Evolutionary conservation across 176 grass and related monocot species (phyloP).

Genomic region (Themeda triandra): DNA sequence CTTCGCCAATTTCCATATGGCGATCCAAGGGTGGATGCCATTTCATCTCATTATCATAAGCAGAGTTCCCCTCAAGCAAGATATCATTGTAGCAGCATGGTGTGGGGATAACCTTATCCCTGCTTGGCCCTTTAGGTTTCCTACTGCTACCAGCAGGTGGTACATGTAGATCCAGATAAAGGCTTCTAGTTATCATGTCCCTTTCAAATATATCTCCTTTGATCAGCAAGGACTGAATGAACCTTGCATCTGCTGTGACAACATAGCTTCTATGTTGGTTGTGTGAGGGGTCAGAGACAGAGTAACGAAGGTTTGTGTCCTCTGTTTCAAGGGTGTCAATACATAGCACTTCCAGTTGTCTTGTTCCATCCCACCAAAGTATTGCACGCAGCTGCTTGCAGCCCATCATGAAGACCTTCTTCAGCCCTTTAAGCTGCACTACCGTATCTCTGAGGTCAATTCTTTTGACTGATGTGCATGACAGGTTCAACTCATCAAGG

Average conservation of each 20-base stretch:
- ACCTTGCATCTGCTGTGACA: background rate
- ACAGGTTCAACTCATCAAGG: background rate
- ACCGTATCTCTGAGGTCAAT: background rate
- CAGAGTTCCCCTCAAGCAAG: background rate
- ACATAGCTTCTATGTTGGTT: background rate
- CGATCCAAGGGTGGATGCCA: background rate
- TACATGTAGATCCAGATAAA: background rate
- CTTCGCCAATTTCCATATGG: background rate
- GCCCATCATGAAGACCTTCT: background rate
- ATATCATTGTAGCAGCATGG: background rate
- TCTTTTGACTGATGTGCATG: background rate
- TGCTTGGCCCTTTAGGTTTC: background rate
- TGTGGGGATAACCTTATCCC: background rate
- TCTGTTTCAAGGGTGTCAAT: background rate
- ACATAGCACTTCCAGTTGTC: background rate
- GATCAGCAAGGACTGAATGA: background rate
- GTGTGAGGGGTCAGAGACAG: too few relatives aligned
- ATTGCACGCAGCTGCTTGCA: background rate
- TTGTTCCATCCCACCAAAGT: background rate
- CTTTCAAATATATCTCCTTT: background rate
- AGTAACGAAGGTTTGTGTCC: background rate
- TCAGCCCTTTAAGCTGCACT: background rate
- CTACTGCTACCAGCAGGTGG: background rate
- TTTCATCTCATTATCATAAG: background rate
- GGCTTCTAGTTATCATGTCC: background rate